A percentile compares a stretch with the other conserved stretches of the same genome.
Conservation (phyloP, 2,329 filamentous ascomycete species). For the Paraphaeosphaeria minitans region DNA sequence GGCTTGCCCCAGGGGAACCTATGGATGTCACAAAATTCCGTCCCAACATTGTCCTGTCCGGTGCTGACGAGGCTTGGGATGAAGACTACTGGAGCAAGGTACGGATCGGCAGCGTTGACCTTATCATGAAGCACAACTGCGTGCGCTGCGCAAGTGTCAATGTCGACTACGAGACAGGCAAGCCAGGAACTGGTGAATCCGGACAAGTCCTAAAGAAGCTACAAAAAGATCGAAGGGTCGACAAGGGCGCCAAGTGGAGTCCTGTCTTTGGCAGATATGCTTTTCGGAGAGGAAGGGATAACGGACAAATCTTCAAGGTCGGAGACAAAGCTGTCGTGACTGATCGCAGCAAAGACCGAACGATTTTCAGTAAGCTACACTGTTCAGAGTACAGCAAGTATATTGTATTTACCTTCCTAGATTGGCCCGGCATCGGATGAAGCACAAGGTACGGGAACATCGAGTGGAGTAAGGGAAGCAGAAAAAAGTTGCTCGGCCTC, state of each 20-base stretch:
- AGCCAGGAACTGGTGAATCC: slow-evolving; percentile 41
- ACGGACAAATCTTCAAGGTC: slow-evolving; percentile 34
- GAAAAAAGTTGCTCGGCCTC: neutral
- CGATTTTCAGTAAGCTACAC: slow-evolving; percentile 49
- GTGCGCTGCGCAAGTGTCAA: slow-evolving; percentile 54
- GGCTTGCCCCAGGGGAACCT: slow-evolving; percentile 41
- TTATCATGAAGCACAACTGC: slow-evolving; percentile 53
- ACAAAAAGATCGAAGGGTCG: slow-evolving; percentile 52
- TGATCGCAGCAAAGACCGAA: slow-evolving; percentile 47
- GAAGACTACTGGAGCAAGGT: slow-evolving; percentile 25
- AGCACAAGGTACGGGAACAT: neutral
- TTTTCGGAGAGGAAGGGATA: slow-evolving; percentile 41
- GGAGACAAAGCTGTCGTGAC: slow-evolving; percentile 52
- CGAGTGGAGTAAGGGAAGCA: neutral
- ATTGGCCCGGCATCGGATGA: slow-evolving; percentile 8
- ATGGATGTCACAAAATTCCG: slow-evolving; percentile 56
- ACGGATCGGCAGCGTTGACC: slow-evolving; percentile 35
- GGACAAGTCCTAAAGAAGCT: slow-evolving; percentile 54
- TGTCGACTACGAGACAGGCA: slow-evolving; percentile 54
- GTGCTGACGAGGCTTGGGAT: slow-evolving; percentile 35
- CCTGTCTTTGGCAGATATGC: slow-evolving; percentile 57
- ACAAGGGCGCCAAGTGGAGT: slow-evolving; percentile 52
- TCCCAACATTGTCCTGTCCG: slow-evolving; percentile 53
- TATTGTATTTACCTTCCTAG: neutral
- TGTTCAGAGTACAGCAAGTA: neutral